Evolutionary conservation across 106 monocot species (phyloP).

Genomic region (Gastrodia elata): DNA sequence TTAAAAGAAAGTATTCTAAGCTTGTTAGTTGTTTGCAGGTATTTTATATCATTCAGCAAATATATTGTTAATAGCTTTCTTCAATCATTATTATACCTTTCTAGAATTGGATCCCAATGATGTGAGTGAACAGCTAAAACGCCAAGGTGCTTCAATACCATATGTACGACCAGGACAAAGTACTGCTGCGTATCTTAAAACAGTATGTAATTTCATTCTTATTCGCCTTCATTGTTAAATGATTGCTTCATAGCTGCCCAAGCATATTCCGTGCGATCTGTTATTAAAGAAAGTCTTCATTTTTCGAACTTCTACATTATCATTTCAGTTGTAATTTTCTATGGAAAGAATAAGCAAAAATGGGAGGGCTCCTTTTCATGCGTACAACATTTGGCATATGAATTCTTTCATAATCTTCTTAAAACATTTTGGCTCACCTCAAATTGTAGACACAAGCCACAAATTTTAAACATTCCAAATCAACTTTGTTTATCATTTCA

Average conservation of each 20-base stretch:
- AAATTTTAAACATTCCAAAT: background rate
- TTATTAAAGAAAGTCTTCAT: background rate
- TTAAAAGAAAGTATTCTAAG: background rate
- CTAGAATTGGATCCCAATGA: slow-evolving; percentile 99
- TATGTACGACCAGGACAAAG: slow-evolving; percentile 93
- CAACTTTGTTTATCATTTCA: background rate
- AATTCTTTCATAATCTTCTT: background rate
- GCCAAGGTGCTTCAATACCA: slow-evolving; percentile 97
- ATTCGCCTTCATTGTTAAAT: background rate
- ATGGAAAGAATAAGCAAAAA: background rate
- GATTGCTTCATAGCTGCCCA: background rate
- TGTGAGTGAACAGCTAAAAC: slow-evolving; percentile 97
- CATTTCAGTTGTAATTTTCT: background rate
- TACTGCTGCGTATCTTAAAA: slow-evolving; percentile 88
- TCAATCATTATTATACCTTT: slow-evolving; percentile 98
- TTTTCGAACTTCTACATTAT: background rate
- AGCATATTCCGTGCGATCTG: background rate
- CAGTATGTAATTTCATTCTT: slow-evolving; percentile 36
- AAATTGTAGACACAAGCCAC: background rate
- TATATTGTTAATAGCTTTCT: slow-evolving; percentile 90
- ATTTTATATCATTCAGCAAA: slow-evolving; percentile 87
- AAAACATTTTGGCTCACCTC: background rate
- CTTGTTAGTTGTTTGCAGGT: slow-evolving; percentile 31
- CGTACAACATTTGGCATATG: background rate
- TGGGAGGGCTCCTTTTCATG: background rate